phyloP scores from a whole-genome alignment of 352 stramenopile genomes.

The Pythium rhizo-oryzae region DNA sequence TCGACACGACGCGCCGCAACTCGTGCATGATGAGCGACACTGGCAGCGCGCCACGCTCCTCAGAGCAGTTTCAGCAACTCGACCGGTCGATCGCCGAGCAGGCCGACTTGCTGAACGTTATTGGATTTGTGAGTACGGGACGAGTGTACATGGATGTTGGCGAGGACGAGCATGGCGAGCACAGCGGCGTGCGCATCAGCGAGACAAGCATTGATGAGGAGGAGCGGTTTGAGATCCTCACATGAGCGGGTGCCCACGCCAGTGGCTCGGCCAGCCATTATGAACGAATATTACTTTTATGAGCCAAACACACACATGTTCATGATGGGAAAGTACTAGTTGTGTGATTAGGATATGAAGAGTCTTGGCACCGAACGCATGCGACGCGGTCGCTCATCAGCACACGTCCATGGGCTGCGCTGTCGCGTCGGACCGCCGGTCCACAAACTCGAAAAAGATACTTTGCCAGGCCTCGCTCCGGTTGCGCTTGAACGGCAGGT shows the following conservation, averaged over 20 bases:
- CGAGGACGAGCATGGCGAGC: conserved; percentile 33
- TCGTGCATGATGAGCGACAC: conserved; percentile 83
- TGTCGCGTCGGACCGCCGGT: conserved; percentile 19
- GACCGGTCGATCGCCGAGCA: conserved; percentile 79
- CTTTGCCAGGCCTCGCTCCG: conserved; percentile 77
- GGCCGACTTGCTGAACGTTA: conserved; percentile 73
- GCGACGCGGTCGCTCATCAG: conserved; percentile 3
- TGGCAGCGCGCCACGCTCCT: conserved; percentile 61
- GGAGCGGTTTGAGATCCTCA: conserved; percentile 68
- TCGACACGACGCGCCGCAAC: conserved; percentile 70
- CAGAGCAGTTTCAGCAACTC: conserved; percentile 71
- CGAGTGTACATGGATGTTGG: conserved; percentile 76
- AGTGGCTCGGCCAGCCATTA: neutral
- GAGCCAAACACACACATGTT: no score
- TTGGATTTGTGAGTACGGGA: conserved; percentile 73
- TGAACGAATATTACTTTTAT: conserved; percentile 4
- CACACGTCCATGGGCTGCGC: conserved; percentile 34
- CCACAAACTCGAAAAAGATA: conserved; percentile 68
- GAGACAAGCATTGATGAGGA: conserved; percentile 56
- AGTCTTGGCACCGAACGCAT: neutral
- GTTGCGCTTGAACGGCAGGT: conserved; percentile 81
- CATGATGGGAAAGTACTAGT: no score
- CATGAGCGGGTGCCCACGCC: conserved; percentile 24
- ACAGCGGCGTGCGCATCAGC: conserved; percentile 60
- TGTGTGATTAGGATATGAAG: neutral